phyloP scores from a whole-genome alignment of 805 yeast species.

The Metschnikowia aberdeeniae region DNA sequence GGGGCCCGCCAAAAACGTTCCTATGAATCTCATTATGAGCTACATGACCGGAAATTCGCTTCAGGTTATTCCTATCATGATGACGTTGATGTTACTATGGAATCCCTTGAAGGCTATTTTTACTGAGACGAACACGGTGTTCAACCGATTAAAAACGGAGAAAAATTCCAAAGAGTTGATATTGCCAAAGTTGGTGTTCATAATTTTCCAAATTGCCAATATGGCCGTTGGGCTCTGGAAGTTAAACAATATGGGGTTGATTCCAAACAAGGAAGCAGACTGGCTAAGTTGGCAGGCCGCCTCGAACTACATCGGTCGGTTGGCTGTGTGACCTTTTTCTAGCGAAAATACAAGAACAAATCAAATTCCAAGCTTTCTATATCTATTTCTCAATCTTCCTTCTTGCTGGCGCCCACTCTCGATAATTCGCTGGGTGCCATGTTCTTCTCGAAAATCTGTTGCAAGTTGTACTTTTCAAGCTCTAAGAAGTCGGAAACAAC shows the following conservation, averaged over 20 bases:
- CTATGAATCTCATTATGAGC: slow-evolving; percentile 86
- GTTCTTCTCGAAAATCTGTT: slow-evolving; percentile 63
- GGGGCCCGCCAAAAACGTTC: slow-evolving; percentile 77
- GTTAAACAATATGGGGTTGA: slow-evolving; percentile 79
- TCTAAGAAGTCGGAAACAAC: slow-evolving; percentile 65
- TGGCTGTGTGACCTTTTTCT: background rate
- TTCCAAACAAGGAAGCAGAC: slow-evolving; percentile 83
- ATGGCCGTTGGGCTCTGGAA: slow-evolving; percentile 82
- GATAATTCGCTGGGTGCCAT: slow-evolving; percentile 19
- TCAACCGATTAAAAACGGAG: slow-evolving; percentile 44
- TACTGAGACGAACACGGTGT: slow-evolving; percentile 49
- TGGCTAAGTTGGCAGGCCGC: slow-evolving; percentile 85
- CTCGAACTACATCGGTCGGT: slow-evolving; percentile 8
- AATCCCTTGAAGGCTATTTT: slow-evolving; percentile 73
- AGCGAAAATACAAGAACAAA: background rate
- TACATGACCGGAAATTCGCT: slow-evolving; percentile 90
- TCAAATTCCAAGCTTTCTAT: too few relatives aligned
- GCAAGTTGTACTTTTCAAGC: slow-evolving; percentile 70
- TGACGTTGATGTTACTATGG: slow-evolving; percentile 79
- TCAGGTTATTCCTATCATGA: slow-evolving; percentile 86
- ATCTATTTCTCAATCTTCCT: background rate
- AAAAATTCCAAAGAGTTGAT: slow-evolving; percentile 28
- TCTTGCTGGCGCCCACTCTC: slow-evolving; percentile 10
- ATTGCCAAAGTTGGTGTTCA: slow-evolving; percentile 46
- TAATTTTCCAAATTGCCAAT: slow-evolving; percentile 46